These are phyloP conservation scores for Apiotrichum mycotoxinovorans DNA, from an alignment of 1,284 basidiomycete species.

Conservation along the genomic window DNA sequence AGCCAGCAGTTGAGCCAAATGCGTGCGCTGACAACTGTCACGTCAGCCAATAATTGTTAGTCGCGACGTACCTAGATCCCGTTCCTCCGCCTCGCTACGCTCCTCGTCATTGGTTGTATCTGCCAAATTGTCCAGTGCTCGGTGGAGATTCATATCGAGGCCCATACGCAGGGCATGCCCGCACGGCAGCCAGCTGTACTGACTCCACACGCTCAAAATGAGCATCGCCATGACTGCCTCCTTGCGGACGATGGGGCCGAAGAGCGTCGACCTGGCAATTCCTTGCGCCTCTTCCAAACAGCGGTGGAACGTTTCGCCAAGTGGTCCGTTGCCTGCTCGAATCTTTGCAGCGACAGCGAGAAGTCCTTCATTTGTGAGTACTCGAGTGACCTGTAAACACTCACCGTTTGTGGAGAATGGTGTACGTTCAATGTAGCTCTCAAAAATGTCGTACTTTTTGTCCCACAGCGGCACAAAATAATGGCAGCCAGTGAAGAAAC, in stretches of 20 bases:
- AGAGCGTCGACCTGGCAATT: slow-evolving; percentile 84
- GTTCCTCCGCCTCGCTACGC: slow-evolving; percentile 75
- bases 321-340: slow-evolving; percentile 77
- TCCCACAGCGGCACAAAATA: slow-evolving; percentile 92
- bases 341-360: slow-evolving; percentile 88
- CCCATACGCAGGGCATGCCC: slow-evolving; percentile 89
- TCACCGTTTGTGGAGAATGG: slow-evolving; percentile 67
- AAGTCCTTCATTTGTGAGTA: slow-evolving; percentile 54
- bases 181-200: slow-evolving; percentile 87
- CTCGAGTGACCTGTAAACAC: slow-evolving; percentile 1
- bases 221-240: slow-evolving; percentile 94
- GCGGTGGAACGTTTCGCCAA: slow-evolving; percentile 78
- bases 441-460: slow-evolving; percentile 83
- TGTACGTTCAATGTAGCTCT: slow-evolving; percentile 78
- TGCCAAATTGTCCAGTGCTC: slow-evolving; percentile 83
- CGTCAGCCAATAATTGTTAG: slow-evolving; percentile 15
- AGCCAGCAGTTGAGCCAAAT: slow-evolving; percentile 87
- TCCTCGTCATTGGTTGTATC: slow-evolving; percentile 53
- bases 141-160: slow-evolving; percentile 83
- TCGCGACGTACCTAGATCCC: slow-evolving; percentile 66
- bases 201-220: slow-evolving; percentile 85
- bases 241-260: slow-evolving; percentile 85
- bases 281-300: slow-evolving; percentile 90
- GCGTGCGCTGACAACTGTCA: slow-evolving; percentile 75
- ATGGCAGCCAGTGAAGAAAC: slow-evolving; percentile 92